Base-by-base conservation (phyloP, 805 yeast genomes). In the Lachancea nothofagi region DNA sequence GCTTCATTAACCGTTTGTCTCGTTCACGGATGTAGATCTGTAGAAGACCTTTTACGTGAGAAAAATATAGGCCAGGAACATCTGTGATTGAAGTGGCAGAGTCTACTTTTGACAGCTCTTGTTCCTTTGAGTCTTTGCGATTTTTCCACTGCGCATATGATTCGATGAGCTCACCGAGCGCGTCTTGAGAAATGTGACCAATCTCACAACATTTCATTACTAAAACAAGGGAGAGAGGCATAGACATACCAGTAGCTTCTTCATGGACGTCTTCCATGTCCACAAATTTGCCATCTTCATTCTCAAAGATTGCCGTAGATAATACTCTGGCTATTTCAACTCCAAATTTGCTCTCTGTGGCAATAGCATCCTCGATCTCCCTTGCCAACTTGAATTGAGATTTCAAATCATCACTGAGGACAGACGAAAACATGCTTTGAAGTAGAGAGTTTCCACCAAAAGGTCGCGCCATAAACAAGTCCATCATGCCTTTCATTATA, bases 381-480 rank as follows among this genome's bases (percentile, higher is more conserved):
- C 55, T 54, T 17, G 83, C 67, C 23, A 77, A 75, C 45, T 67
- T 71, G 13, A 75, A 75, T 52, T 78, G 81, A 17, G 74, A 75
- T 45, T 71, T 74, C 51, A 87, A 68, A 53, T 85, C 95, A 47
- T 87, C 96, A 33, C 79, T 77, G 22, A 86, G 61, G 13, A 83
- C 70, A 49, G 83, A 78, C 15, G 83, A 72, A 54, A 89, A 82
- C 37, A 87, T 72, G 38, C 78, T 74, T 46, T 89, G 95, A 31
- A 89, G 57, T 14, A 89, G 64, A 0, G 88, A 81, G 36, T 71
- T 71, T 10, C 75, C 72, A 18, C 85, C 83, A 54, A 78, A 72
- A 24, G 87, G 83, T 49, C 78, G 85, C n/a, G 83, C 85, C 66
- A 93, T 75, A 49, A 90, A 77, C 43, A 90, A 58, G 51, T 87